Evolutionary conservation across 192 early-diverging fungal species (phyloP).

Genomic region (Diversispora epigaea): DNA sequence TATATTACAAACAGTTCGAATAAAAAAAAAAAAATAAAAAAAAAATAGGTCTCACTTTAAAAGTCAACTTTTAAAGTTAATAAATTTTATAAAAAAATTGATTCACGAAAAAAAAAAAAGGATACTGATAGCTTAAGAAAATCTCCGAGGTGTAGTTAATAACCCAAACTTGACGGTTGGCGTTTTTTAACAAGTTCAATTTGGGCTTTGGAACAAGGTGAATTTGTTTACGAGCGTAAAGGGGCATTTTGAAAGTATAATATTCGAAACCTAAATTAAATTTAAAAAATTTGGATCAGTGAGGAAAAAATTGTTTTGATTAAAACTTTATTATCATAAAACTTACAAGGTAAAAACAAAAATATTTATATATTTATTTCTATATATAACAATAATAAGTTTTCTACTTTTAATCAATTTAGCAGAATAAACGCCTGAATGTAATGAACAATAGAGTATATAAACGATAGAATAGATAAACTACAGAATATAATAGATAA

Average conservation of each 20-base stretch:
- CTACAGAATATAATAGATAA: too few species aligned
- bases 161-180: conserved; percentile 51
- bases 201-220: not conserved
- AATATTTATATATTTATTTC: too few species aligned
- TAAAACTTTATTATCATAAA: too few species aligned
- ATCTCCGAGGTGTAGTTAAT: conserved; percentile 57
- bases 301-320: too few species aligned
- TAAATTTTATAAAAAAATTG: not conserved
- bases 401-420: too few species aligned
- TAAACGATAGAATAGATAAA: too few species aligned
- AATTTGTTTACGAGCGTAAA: not conserved
- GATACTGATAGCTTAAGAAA: conserved; percentile 60
- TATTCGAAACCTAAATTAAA: too few species aligned
- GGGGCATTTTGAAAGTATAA: not conserved
- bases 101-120: conserved; percentile 26
- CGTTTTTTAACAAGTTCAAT: conserved; percentile 5
- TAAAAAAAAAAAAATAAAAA: conserved; percentile 12
- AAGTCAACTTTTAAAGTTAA: not conserved
- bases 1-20: conserved; percentile 8
- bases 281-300: too few species aligned
- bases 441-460: too few species aligned
- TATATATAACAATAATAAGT: too few species aligned
- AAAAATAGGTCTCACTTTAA: not conserved
- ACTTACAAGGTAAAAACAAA: too few species aligned
- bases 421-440: too few species aligned